Base-by-base conservation (phyloP, 2,329 filamentous ascomycete genomes). In the Fusarium sp. region DNA sequence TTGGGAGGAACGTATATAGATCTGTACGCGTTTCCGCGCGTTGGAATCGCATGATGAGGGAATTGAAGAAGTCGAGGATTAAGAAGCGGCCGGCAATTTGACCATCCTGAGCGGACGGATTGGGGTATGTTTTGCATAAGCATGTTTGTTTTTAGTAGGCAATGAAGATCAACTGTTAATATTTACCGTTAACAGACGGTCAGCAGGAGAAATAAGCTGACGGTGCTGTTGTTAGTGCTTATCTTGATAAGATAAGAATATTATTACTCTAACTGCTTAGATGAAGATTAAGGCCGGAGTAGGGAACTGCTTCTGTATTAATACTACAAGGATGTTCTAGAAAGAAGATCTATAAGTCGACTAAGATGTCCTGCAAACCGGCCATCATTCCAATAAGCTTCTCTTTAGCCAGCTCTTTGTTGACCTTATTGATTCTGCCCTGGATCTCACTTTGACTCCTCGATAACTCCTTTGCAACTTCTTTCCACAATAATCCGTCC, bases 141-240 rank as follows among this genome's bases (percentile, higher is more conserved):
- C 47, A 50, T 50, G 1, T 23, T 32, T 19, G 3, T 13, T 2
- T 9, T 18, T 18, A 18, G 33, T 3, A 8, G 43, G 4, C 1
- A 15, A n/a, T 49, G 21, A 33, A 32, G 21, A 18, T 18, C 1
- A 6, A 9, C 21, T 23, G 15, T 18, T 12, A 4, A 12, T 23
- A 32, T 18, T 13, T 3, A 18, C 10, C 12, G 28, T 6, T 3
- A 0, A 32, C 7, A 18, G 21, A 32, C 1, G 5, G 10, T 18
- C 0, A 1, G 0, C 0, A 9, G 3, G 21, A 32, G 15, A 32
- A 32, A 32, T 18, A 2, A 3, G 28, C 5, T 13, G 8, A 5
- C 13, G 30, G 8, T 50, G 28, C 19, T 32, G 28, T 4, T 18
- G 28, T 16, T 32, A 33, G n/a, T 30, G 47, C 16, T 50, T 50